Evolutionary conservation across 1,284 basidiomycete genomes (phyloP).

Genomic region (Meira miltonrushii): DNA sequence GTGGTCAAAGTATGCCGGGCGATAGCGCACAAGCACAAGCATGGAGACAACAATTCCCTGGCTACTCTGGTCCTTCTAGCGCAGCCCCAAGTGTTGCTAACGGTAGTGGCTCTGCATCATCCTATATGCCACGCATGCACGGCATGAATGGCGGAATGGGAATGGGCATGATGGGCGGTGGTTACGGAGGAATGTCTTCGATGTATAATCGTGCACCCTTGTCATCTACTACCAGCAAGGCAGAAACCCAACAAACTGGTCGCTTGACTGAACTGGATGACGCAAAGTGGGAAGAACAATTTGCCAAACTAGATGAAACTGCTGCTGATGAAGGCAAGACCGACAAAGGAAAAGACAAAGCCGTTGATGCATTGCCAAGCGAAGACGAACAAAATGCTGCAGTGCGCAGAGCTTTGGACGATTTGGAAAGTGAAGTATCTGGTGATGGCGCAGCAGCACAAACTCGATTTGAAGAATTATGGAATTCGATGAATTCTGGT

Average conservation of each 20-base stretch:
- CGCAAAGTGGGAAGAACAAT: slow-evolving; percentile 46
- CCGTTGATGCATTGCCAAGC: slow-evolving; percentile 23
- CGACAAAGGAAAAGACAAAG: slow-evolving; percentile 20
- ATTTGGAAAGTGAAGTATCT: slow-evolving; percentile 37
- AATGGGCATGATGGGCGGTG: slow-evolving; percentile 23
- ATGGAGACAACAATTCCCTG: slow-evolving; percentile 35
- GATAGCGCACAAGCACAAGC: slow-evolving; percentile 17
- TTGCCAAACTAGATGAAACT: slow-evolving; percentile 34
- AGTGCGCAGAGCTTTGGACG: slow-evolving; percentile 40
- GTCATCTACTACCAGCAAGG: slow-evolving; percentile 9
- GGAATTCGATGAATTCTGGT: slow-evolving; percentile 44
- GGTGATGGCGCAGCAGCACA: slow-evolving; percentile 34
- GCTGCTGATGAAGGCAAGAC: slow-evolving; percentile 23
- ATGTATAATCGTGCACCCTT: slow-evolving; percentile 22
- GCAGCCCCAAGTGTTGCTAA: not conserved
- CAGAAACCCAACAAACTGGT: slow-evolving; percentile 18
- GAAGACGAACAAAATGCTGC: slow-evolving; percentile 42
- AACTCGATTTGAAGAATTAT: slow-evolving; percentile 48
- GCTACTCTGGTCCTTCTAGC: not conserved
- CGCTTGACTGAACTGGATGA: slow-evolving; percentile 44
- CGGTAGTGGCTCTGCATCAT: not conserved
- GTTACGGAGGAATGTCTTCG: slow-evolving; percentile 31
- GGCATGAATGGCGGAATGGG: slow-evolving; percentile 7
- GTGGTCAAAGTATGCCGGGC: slow-evolving; percentile 8
- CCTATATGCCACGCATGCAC: slow-evolving; percentile 1